Evolutionary conservation across 1,139 yeast species (phyloP).

Genomic region (Suhomyces anneliseae): DNA sequence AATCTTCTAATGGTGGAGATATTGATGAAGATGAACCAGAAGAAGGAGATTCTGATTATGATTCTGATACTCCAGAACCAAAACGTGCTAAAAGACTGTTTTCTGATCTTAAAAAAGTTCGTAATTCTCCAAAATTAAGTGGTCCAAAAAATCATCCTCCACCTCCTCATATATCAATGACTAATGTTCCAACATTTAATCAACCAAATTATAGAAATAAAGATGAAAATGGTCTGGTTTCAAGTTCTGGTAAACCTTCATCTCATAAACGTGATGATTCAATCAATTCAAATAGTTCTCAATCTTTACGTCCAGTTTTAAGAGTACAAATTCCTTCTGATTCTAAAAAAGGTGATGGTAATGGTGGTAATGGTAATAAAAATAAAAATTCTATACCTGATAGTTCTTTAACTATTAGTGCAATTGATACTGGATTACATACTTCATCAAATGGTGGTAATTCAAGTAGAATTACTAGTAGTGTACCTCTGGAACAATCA

Average conservation of each 20-base stretch:
- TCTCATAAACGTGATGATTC: constrained; percentile 17
- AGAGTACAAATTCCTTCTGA: constrained; percentile 54
- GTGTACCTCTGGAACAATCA: constrained; percentile 5
- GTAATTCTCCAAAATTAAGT: constrained; percentile 6
- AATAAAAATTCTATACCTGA: constrained; percentile 16
- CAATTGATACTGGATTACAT: constrained; percentile 28
- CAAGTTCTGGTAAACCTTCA: neutral
- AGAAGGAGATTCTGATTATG: constrained; percentile 31
- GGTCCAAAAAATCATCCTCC: constrained; percentile 23
- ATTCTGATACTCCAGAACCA: constrained; percentile 30
- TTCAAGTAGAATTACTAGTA: constrained; percentile 3
- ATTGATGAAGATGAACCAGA: constrained; percentile 21
- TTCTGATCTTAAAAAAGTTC: constrained; percentile 6
- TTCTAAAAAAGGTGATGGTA: constrained; percentile 22
- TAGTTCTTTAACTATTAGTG: constrained; percentile 41
- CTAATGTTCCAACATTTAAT: constrained; percentile 33
- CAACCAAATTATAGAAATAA: constrained; percentile 15
- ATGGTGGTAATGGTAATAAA: neutral
- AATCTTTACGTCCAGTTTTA: constrained; percentile 43
- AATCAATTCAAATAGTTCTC: constrained; percentile 9
- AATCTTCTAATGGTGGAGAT: constrained; percentile 3
- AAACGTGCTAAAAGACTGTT: constrained; percentile 24
- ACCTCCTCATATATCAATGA: constrained; percentile 26
- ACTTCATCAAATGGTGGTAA: constrained; percentile 8
- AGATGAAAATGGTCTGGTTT: constrained; percentile 4